These are phyloP conservation scores for Nicotiana attenuata DNA, from an alignment of 257 asterid genomes.

Conservation along the genomic window DNA sequence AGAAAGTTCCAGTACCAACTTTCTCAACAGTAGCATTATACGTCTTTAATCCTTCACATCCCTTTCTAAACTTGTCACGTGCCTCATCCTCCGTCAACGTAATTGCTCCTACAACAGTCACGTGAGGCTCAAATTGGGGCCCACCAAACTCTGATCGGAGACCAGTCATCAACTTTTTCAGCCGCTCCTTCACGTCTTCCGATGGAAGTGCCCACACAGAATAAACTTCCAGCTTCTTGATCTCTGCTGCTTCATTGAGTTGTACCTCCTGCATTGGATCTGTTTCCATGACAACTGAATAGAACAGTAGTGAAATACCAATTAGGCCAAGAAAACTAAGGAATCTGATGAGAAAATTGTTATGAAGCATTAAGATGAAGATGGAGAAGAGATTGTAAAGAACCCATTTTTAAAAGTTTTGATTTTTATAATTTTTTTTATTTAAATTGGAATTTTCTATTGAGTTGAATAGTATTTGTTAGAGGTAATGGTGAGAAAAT, in stretches of 20 bases:
- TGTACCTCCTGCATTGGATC: neutral
- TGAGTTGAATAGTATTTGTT: neutral
- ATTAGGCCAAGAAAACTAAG: neutral
- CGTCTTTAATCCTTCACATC: constrained; percentile 50
- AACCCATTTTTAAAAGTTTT: neutral
- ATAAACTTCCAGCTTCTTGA: constrained; percentile 34
- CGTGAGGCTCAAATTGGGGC: constrained; percentile 92
- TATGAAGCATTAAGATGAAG: neutral
- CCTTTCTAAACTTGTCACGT: constrained; percentile 53
- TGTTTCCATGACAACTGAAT: neutral
- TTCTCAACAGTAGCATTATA: constrained; percentile 50
- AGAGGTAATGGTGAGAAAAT: neutral
- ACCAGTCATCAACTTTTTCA: constrained; percentile 72
- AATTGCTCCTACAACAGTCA: constrained; percentile 81
- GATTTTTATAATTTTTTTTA: neutral
- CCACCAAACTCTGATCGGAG: constrained; percentile 83
- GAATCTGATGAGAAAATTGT: neutral
- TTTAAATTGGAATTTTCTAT: neutral
- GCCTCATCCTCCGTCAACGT: constrained; percentile 66
- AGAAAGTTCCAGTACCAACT: constrained; percentile 67
- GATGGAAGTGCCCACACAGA: constrained; percentile 92
- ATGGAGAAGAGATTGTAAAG: neutral
- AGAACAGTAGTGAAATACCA: neutral
- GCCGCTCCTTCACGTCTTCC: constrained; percentile 49
- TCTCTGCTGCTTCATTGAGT: neutral